phyloP scores from a whole-genome alignment of 2,329 filamentous ascomycete species.

The Alternaria arbusti region DNA sequence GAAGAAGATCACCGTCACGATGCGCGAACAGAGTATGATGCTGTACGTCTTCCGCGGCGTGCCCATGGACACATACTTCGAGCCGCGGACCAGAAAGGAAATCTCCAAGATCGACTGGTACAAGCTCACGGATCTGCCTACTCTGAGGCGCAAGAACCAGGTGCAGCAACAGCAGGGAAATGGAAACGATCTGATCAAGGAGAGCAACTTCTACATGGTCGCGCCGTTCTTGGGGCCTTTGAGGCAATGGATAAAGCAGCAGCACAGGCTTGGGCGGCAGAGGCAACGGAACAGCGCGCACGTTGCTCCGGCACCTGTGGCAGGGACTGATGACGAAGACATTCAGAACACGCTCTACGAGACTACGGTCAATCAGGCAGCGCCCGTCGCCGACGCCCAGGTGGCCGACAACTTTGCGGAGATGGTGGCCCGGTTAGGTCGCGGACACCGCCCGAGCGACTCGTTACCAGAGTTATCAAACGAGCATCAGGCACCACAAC shows the following conservation, averaged over 20 bases:
- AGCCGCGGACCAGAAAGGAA: conserved; percentile 91
- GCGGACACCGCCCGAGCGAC: conserved; percentile 34
- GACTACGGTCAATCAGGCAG: conserved; percentile 32
- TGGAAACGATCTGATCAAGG: conserved; percentile 64
- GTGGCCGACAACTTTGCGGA: conserved; percentile 36
- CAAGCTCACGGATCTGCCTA: conserved; percentile 84
- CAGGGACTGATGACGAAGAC: conserved; percentile 41
- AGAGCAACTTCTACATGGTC: conserved; percentile 97
- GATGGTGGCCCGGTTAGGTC: conserved; percentile 40
- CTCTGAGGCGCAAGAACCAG: conserved; percentile 71
- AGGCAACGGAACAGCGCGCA: conserved; percentile 41
- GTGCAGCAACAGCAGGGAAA: conserved; percentile 62
- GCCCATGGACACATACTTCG: conserved; percentile 84
- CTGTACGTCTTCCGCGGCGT: conserved; percentile 92
- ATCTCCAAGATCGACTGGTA: conserved; percentile 99
- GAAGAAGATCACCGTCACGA: conserved; percentile 86
- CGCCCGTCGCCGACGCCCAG: conserved; percentile 10
- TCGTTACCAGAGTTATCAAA: conserved; percentile 40
- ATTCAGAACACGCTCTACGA: conserved; percentile 35
- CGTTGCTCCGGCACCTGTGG: conserved; percentile 24
- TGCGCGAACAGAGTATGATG: conserved; percentile 90
- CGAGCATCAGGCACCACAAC: conserved; percentile 24
- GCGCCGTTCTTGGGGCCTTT: conserved; percentile 86
- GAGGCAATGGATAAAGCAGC: conserved; percentile 88
- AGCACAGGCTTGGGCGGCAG: conserved; percentile 73